Evolutionary conservation across 2,329 filamentous ascomycete species (phyloP).

Genomic region (Nannizzia gypsea): DNA sequence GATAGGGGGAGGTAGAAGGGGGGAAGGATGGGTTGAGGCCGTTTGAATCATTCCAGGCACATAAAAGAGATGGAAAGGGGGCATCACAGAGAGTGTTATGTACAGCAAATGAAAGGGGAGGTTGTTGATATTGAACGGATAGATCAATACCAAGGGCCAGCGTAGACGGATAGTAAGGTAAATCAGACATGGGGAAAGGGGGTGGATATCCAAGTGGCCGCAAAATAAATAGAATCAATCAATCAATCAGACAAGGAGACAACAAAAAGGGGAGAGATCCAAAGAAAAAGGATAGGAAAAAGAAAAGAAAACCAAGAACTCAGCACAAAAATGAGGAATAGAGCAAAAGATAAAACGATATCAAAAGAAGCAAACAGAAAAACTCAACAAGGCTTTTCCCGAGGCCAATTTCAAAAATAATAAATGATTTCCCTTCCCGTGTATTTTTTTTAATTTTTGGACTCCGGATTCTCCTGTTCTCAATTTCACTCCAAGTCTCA

Average conservation of each 20-base stretch:
- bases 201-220: not conserved
- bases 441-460: not conserved
- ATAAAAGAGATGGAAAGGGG: not conserved
- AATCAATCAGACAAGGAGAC: not conserved
- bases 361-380: not conserved
- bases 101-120: not conserved
- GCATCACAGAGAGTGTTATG: not conserved
- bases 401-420: not conserved
- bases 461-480: conserved; percentile 3
- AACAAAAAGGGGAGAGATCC: not conserved
- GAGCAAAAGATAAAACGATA: not conserved
- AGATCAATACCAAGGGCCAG: not conserved
- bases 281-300: not conserved
- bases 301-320: not conserved
- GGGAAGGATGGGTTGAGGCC: not conserved
- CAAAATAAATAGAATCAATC: not conserved
- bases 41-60: conserved; percentile 1
- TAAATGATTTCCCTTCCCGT: not conserved
- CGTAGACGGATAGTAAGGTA: not conserved
- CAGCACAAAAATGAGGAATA: not conserved
- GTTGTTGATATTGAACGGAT: not conserved
- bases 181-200: not conserved
- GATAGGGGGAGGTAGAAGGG: not conserved
- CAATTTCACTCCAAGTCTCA: not conserved
- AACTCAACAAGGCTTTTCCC: conserved; percentile 3